Conservation (phyloP, 352 stramenopile genomes). For the Thalassiosira livingstoniorum region DNA sequence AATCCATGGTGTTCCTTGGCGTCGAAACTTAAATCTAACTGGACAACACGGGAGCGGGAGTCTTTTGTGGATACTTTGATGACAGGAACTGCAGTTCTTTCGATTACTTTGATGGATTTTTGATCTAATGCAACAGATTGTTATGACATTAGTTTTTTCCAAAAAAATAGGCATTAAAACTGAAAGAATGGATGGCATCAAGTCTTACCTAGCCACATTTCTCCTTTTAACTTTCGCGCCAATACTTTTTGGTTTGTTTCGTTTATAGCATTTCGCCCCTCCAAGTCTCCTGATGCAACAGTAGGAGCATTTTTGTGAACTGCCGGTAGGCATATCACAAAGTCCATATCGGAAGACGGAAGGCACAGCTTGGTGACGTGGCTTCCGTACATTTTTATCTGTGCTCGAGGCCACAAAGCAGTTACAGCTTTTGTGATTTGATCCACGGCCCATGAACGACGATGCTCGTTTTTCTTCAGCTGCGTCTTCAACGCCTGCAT, state of each 20-base stretch:
- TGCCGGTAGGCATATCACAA: conserved; percentile 98
- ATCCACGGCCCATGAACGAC: conserved; percentile 61
- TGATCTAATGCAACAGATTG: conserved; percentile 53
- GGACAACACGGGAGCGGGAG: conserved; percentile 68
- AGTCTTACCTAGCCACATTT: conserved; percentile 82
- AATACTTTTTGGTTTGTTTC: conserved; percentile 98
- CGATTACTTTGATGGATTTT: conserved; percentile 95
- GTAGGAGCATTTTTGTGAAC: conserved; percentile 94
- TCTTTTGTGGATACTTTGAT: conserved; percentile 93
- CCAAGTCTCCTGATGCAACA: conserved; percentile 93
- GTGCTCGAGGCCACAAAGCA: conserved; percentile 92
- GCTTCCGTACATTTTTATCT: conserved; percentile 96
- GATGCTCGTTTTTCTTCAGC: conserved; percentile 70
- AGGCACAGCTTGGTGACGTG: conserved; percentile 93
- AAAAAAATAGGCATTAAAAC: conserved; percentile 12
- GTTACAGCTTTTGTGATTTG: conserved; percentile 71
- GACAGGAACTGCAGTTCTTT: conserved; percentile 95
- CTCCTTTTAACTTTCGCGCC: conserved; percentile 92
- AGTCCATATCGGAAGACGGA: conserved; percentile 94
- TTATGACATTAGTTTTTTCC: conserved; percentile 9
- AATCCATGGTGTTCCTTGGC: conserved; percentile 95
- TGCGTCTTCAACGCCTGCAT: conserved; percentile 64
- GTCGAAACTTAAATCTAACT: conserved; percentile 97
- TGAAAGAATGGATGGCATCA: background rate
- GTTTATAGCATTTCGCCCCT: conserved; percentile 98